A percentile compares a stretch with the other conserved stretches of the same genome.
phyloP scores from a whole-genome alignment of 2,329 filamentous ascomycete genomes.

The Botrytis sinoallii region DNA sequence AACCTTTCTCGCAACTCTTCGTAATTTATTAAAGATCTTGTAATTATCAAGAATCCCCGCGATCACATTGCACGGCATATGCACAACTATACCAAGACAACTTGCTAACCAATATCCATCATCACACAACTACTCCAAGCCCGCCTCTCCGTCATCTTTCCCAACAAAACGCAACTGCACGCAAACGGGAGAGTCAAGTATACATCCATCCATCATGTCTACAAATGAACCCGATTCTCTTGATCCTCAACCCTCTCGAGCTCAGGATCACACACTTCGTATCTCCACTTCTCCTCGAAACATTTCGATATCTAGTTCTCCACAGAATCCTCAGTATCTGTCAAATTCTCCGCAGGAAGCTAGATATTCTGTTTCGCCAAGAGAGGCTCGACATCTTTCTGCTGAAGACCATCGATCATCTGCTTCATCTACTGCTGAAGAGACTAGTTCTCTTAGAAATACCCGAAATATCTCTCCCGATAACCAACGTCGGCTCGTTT shows the following conservation, averaged over 20 bases:
- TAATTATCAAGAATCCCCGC: not conserved
- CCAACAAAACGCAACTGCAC: conserved; percentile 2
- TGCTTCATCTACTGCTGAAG: conserved; percentile 5
- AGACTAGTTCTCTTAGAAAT: not conserved
- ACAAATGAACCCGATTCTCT: conserved; percentile 10
- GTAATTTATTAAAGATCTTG: not conserved
- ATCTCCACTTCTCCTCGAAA: conserved; percentile 1
- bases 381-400: not conserved
- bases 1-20: not conserved
- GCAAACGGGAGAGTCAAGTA: not conserved
- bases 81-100: not conserved
- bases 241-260: not conserved
- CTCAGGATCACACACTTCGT: not conserved
- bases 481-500: not conserved
- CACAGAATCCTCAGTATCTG: not conserved
- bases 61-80: conserved; percentile 13
- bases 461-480: not conserved
- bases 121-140: not conserved
- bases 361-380: not conserved
- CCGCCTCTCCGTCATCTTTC: conserved; percentile 4
- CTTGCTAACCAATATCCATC: not conserved
- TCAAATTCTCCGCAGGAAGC: conserved; percentile 1
- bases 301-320: not conserved
- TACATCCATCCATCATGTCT: conserved; percentile 10
- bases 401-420: not conserved